Percentiles rank a stretch among this genome's conserved stretches.
Conservation (phyloP, 305 asterid genomes). For the Stenogyne calaminthoides region DNA sequence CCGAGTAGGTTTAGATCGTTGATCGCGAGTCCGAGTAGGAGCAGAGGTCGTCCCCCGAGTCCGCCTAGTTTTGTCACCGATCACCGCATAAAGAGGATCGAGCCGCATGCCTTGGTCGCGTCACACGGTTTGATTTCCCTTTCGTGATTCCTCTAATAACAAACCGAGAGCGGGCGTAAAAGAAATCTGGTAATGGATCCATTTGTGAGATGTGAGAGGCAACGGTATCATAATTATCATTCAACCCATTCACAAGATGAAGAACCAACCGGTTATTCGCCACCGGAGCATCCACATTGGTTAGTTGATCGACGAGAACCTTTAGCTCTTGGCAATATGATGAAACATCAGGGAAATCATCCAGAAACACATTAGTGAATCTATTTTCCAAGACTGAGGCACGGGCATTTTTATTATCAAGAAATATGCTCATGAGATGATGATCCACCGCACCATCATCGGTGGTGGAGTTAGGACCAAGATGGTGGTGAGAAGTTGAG, state of each 20-base stretch:
- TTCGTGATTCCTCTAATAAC: background rate
- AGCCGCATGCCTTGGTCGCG: background rate
- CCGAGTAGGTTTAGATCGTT: background rate
- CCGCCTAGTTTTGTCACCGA: background rate
- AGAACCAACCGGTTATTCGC: background rate
- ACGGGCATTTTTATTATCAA: background rate
- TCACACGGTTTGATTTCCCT: background rate
- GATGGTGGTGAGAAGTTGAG: constrained; percentile 1
- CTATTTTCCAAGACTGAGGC: background rate
- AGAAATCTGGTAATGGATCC: background rate
- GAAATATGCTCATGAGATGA: background rate
- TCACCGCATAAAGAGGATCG: background rate
- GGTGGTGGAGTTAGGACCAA: background rate
- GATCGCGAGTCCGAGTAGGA: background rate
- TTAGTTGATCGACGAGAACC: background rate
- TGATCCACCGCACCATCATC: background rate
- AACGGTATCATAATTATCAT: background rate
- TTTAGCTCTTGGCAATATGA: no score
- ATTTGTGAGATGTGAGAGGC: background rate
- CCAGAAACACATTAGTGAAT: no score
- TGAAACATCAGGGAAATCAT: no score
- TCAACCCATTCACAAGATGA: background rate
- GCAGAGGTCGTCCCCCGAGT: background rate
- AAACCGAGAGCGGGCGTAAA: background rate
- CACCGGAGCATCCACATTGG: background rate